These are phyloP conservation scores for Pestalotiopsis sp. DNA, from an alignment of 2,329 filamentous ascomycete species.

Conservation along the genomic window DNA sequence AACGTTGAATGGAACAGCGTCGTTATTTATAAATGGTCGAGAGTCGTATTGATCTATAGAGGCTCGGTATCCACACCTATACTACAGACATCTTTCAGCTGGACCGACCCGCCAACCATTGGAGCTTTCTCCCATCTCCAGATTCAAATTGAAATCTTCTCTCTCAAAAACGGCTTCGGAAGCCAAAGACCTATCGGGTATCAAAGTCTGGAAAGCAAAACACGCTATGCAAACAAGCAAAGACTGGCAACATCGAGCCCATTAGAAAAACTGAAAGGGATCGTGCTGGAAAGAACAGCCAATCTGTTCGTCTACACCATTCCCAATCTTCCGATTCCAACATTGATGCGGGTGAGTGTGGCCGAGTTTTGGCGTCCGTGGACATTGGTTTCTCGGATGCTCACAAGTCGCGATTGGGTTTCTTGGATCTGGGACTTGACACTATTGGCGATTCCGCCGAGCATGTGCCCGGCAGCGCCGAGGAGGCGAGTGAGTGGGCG, in stretches of 20 bases:
- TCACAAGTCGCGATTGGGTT: background rate
- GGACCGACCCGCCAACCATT: slow-evolving; percentile 18
- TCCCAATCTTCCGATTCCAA: background rate
- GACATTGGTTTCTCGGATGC: background rate
- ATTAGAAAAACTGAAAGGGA: background rate
- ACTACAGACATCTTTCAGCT: slow-evolving; percentile 8
- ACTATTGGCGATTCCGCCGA: background rate
- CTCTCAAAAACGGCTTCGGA: background rate
- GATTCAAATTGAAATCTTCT: background rate
- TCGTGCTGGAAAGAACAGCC: background rate
- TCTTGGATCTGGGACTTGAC: slow-evolving; percentile 12
- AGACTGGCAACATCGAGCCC: background rate
- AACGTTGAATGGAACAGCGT: background rate
- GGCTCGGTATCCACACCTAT: background rate
- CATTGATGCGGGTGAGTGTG: background rate
- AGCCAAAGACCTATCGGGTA: background rate
- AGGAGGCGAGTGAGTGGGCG: slow-evolving; percentile 16
- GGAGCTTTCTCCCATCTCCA: slow-evolving; percentile 10
- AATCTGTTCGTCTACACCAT: background rate
- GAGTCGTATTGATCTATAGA: slow-evolving; percentile 9
- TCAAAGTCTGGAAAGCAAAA: background rate
- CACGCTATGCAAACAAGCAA: background rate
- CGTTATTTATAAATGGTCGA: background rate
- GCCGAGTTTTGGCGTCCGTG: background rate
- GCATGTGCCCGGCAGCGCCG: slow-evolving; percentile 11